phyloP scores from a whole-genome alignment of 108 stramenopile genomes.

The Nannochloropsis oceanica region DNA sequence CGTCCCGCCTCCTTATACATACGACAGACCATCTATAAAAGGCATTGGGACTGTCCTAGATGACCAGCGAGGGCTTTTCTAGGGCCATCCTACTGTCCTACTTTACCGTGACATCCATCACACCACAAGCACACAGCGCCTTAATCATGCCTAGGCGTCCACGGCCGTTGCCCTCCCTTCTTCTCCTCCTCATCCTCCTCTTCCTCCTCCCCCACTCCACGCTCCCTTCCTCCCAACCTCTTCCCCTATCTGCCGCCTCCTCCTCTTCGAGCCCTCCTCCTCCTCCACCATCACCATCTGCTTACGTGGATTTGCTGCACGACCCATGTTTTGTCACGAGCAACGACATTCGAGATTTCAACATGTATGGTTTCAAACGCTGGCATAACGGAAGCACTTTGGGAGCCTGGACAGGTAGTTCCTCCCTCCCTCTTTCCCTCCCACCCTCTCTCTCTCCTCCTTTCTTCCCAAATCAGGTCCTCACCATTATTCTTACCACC shows the following conservation, averaged over 20 bases:
- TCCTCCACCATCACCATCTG: background rate
- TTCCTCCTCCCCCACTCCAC: no score
- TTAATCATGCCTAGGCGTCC: no score
- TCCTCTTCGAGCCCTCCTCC: background rate
- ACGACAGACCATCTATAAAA: no score
- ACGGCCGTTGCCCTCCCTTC: no score
- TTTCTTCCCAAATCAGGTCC: background rate
- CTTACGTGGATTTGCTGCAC: background rate
- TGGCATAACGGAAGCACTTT: background rate
- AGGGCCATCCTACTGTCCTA: background rate
- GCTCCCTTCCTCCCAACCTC: no score
- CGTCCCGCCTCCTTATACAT: no score
- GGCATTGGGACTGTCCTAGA: no score
- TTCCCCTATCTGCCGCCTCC: no score
- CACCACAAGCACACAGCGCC: no score
- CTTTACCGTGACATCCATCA: background rate
- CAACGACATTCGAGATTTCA: background rate
- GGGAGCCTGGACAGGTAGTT: background rate
- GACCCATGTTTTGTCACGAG: background rate
- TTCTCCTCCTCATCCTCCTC: no score
- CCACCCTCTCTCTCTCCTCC: background rate
- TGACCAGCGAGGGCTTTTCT: background rate
- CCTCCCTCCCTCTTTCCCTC: background rate
- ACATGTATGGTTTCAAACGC: background rate
- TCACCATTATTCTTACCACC: no score